Conservation (phyloP, 1,284 basidiomycete genomes). For the Trametes sp. region DNA sequence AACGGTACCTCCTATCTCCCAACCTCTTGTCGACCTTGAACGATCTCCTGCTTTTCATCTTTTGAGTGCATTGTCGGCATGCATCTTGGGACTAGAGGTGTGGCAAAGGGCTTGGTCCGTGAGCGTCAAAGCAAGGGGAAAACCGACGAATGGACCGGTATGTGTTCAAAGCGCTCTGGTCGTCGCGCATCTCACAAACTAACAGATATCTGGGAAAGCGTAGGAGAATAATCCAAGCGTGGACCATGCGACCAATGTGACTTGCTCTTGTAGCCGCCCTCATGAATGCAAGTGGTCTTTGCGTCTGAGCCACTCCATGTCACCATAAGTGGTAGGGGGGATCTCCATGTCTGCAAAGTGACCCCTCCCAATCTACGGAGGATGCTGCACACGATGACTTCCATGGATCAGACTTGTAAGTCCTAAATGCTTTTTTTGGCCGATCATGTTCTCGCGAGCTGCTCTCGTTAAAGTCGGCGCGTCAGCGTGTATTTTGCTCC, state of each 20-base stretch:
- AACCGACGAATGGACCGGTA: neutral
- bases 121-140: neutral
- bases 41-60: too few relatives aligned
- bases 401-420: conserved; percentile 23
- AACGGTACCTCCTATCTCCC: too few relatives aligned
- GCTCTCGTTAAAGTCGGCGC: too few relatives aligned
- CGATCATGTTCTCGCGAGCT: neutral
- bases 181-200: neutral
- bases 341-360: conserved; percentile 1
- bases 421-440: conserved; percentile 6
- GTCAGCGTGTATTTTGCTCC: too few relatives aligned
- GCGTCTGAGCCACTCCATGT: conserved; percentile 13
- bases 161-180: neutral
- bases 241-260: neutral
- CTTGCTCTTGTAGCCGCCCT: neutral
- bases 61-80: too few relatives aligned
- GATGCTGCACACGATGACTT: conserved; percentile 5
- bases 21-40: too few relatives aligned
- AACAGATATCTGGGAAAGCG: neutral
- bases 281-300: conserved; percentile 14
- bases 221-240: neutral
- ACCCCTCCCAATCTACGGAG: conserved; percentile 11
- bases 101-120: neutral
- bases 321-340: conserved; percentile 12
- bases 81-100: neutral